A percentile compares a stretch with the other conserved stretches of the same genome.
These are phyloP conservation scores for Calonectria fujianensis DNA, from an alignment of 2,329 filamentous ascomycete genomes.

Conservation along the genomic window DNA sequence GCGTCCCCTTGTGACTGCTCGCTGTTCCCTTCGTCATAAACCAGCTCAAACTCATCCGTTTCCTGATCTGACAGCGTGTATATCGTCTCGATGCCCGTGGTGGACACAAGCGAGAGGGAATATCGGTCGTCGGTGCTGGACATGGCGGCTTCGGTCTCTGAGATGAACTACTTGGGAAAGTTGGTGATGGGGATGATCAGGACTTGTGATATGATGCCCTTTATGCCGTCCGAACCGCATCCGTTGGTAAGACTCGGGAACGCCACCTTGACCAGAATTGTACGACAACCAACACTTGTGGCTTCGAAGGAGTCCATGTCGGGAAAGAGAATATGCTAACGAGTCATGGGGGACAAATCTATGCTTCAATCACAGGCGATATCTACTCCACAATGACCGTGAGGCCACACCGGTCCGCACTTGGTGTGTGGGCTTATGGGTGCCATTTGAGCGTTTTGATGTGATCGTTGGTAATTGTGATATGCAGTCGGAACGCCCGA, in stretches of 20 bases:
- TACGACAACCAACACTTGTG: constrained; percentile 45
- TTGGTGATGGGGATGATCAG: constrained; percentile 17
- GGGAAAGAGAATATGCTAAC: constrained; percentile 34
- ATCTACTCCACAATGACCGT: constrained; percentile 41
- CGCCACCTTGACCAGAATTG: constrained; percentile 44
- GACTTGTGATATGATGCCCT: constrained; percentile 39
- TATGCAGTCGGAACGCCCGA: constrained; percentile 45
- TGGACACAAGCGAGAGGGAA: constrained; percentile 58
- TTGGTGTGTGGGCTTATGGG: constrained; percentile 38
- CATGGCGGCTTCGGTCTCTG: constrained; percentile 42
- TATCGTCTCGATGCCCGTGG: constrained; percentile 51
- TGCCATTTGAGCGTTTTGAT: constrained; percentile 42
- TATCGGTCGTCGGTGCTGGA: constrained; percentile 51
- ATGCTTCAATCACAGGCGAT: constrained; percentile 39
- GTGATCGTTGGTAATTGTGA: constrained; percentile 50
- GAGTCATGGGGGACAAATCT: constrained; percentile 45
- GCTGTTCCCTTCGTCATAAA: constrained; percentile 50
- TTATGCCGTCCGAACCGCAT: constrained; percentile 43
- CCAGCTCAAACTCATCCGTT: constrained; percentile 57
- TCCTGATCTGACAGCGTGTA: constrained; percentile 55
- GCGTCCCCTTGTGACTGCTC: constrained; percentile 50
- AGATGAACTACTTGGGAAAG: constrained; percentile 3
- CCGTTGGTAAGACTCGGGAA: constrained; percentile 33
- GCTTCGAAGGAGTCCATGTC: constrained; percentile 37
- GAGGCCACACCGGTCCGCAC: constrained; percentile 25